phyloP scores from a whole-genome alignment of 1,139 yeast species.

The Nakaseomyces delphensis region DNA sequence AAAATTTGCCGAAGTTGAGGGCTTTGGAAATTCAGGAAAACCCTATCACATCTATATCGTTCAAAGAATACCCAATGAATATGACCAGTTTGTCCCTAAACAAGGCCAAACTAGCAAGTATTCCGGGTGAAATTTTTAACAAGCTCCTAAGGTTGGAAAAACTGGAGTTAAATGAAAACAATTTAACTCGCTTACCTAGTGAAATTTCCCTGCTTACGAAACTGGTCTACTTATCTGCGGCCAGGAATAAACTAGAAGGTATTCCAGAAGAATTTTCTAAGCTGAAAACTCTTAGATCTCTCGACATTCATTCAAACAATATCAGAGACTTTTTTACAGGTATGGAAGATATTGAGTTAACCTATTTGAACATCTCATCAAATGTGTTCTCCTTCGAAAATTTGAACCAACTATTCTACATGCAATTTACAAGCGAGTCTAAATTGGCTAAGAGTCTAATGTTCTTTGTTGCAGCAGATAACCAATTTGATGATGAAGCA shows the following conservation, averaged over 20 bases:
- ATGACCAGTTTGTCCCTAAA: constrained; percentile 69
- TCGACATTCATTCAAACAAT: constrained; percentile 84
- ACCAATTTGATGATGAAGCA: constrained; percentile 69
- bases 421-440: constrained; percentile 20
- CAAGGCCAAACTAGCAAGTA: constrained; percentile 70
- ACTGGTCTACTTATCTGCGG: constrained; percentile 59
- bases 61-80: constrained; percentile 49
- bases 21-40: constrained; percentile 54
- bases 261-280: constrained; percentile 64
- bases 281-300: constrained; percentile 49
- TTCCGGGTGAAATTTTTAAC: constrained; percentile 57
- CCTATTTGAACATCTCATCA: constrained; percentile 66
- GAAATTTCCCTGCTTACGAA: constrained; percentile 53
- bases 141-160: constrained; percentile 63
- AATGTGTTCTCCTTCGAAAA: constrained; percentile 47
- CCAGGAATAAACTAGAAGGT: constrained; percentile 63
- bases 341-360: constrained; percentile 57
- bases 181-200: constrained; percentile 66
- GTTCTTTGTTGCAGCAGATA: constrained; percentile 66
- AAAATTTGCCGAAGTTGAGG: constrained; percentile 50
- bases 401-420: constrained; percentile 22
- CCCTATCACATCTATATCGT: constrained; percentile 70
- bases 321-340: constrained; percentile 60
- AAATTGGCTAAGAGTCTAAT: constrained; percentile 47
- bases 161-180: constrained; percentile 72